phyloP scores from a whole-genome alignment of 2,329 filamentous ascomycete species.

The Myotisia sp. region DNA sequence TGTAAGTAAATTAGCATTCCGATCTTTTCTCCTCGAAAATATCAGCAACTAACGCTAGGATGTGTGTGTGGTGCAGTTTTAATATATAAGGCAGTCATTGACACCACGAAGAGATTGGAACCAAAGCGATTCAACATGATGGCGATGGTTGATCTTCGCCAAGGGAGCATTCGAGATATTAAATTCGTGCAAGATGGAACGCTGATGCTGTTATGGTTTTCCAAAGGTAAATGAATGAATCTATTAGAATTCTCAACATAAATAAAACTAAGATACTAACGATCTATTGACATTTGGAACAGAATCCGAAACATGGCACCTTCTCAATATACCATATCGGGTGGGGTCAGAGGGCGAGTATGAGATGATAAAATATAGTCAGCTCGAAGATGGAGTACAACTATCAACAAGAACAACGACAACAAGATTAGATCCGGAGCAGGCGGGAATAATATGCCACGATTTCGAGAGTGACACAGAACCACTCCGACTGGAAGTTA shows the following conservation, averaged over 20 bases:
- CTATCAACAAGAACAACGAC: background rate
- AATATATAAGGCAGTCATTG: too few relatives aligned
- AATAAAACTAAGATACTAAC: background rate
- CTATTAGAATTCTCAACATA: background rate
- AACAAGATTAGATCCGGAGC: conserved; percentile 4
- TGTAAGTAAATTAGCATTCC: conserved; percentile 15
- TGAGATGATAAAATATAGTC: conserved; percentile 14
- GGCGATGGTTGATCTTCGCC: conserved; percentile 21
- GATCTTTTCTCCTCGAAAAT: background rate
- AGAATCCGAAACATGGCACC: conserved; percentile 15
- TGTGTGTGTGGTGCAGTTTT: too few relatives aligned
- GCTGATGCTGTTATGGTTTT: conserved; percentile 45
- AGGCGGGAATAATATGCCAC: conserved; percentile 28
- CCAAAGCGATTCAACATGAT: conserved; percentile 19
- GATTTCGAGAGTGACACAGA: conserved; percentile 35
- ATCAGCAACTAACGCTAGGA: too few relatives aligned
- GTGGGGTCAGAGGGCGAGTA: conserved; percentile 8
- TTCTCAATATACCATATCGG: conserved; percentile 24
- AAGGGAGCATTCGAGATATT: conserved; percentile 39
- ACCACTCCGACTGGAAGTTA: conserved; percentile 39
- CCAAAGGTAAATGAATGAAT: conserved; percentile 19
- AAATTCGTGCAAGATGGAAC: conserved; percentile 52
- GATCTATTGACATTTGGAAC: background rate
- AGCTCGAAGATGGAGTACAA: conserved; percentile 11
- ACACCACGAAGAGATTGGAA: too few relatives aligned